Percentiles rank a stretch among this genome's conserved stretches.
phyloP scores from a whole-genome alignment of 176 grass and related monocot species.

The barley (Hordeum vulgare) region DNA sequence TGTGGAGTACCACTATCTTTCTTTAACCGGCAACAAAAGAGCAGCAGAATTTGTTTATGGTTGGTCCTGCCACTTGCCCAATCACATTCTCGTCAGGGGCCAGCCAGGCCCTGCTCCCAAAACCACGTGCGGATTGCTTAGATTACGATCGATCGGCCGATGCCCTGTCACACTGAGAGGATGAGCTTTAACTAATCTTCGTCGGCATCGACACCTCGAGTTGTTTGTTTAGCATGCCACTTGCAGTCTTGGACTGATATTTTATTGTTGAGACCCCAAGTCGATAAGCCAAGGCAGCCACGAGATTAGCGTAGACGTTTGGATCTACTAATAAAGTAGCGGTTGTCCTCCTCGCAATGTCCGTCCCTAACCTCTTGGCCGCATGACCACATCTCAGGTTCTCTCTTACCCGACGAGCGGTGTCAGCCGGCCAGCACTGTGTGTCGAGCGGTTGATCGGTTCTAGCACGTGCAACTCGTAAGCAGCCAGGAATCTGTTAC shows the following conservation, averaged over 20 bases:
- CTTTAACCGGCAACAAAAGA: not conserved
- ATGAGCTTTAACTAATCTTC: constrained; percentile 10
- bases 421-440: not conserved
- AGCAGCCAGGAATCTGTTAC: not conserved
- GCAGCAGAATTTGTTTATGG: constrained; percentile 25
- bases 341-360: constrained; percentile 19
- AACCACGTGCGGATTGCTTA: constrained; percentile 36
- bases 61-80: not conserved
- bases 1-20: not conserved
- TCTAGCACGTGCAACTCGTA: not conserved
- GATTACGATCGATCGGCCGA: not conserved
- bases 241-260: not conserved
- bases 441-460: not conserved
- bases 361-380: constrained; percentile 13
- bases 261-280: not conserved
- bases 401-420: not conserved
- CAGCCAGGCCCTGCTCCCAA: not conserved
- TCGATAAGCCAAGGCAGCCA: constrained; percentile 8
- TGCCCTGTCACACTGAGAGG: constrained; percentile 16
- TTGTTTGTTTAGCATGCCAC: constrained; percentile 18
- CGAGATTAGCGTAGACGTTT: constrained; percentile 1
- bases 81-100: not conserved
- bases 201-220: not conserved
- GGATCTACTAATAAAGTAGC: constrained; percentile 8
- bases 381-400: constrained; percentile 25